These are phyloP conservation scores for Rhodotorula sp. DNA, from an alignment of 1,284 basidiomycete species.

Conservation along the genomic window DNA sequence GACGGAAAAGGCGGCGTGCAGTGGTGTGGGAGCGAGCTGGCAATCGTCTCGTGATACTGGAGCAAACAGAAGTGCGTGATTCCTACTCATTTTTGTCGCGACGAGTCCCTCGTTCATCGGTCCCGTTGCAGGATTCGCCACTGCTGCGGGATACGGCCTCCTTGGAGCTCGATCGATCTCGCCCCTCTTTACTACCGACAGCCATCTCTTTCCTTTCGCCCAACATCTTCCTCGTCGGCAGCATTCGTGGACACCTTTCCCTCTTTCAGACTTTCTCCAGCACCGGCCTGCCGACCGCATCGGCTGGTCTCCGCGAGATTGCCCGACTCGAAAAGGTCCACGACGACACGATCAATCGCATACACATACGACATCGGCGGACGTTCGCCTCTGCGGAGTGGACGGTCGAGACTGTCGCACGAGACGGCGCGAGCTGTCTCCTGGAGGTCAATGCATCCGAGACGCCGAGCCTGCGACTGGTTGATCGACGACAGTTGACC, in stretches of 20 bases:
- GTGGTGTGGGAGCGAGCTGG: conserved; percentile 17
- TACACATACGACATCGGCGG: not conserved
- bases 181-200: not conserved
- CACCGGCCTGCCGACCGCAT: not conserved
- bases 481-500: conserved; percentile 10
- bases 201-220: conserved; percentile 3
- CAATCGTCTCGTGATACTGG: not conserved
- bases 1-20: too few species aligned
- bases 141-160: not conserved
- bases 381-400: rapidly evolving
- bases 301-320: not conserved
- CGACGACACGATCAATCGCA: not conserved
- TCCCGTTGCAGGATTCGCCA: not conserved
- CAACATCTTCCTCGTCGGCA: conserved; percentile 3
- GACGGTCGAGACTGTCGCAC: conserved; percentile 2
- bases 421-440: conserved; percentile 11
- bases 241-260: not conserved
- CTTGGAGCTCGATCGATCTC: not conserved
- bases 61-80: not conserved
- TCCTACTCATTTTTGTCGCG: too few species aligned
- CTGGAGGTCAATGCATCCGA: not conserved
- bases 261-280: not conserved
- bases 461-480: not conserved
- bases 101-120: too few species aligned
- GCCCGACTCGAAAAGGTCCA: not conserved